A percentile compares a stretch with the other conserved stretches of the same genome.
phyloP scores from a whole-genome alignment of 768 basidiomycete genomes.

The Trametes cinnabarina region DNA sequence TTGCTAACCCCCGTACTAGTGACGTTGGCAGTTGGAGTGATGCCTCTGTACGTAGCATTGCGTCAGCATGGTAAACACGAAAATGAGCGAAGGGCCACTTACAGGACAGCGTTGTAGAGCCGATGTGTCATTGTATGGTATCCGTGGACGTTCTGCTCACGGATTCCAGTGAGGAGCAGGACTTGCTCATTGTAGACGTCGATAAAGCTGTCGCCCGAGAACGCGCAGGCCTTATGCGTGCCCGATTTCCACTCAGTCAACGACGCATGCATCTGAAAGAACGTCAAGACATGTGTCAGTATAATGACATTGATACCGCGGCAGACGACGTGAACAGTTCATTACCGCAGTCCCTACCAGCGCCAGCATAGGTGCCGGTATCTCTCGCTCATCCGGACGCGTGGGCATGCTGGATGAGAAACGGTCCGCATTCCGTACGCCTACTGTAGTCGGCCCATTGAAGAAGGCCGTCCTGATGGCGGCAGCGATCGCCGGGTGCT shows the following conservation, averaged over 20 bases:
- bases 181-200: constrained; percentile 13
- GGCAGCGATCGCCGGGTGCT: neutral
- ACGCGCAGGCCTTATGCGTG: neutral
- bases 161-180: neutral
- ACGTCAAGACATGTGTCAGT: neutral
- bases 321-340: too few relatives aligned
- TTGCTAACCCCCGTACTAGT: too few relatives aligned
- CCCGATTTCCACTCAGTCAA: constrained; percentile 1
- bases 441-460: neutral
- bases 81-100: neutral
- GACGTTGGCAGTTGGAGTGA: too few relatives aligned
- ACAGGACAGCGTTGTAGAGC: constrained; percentile 8
- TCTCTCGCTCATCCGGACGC: constrained; percentile 5
- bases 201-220: constrained; percentile 3
- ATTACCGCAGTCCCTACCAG: constrained; percentile 9
- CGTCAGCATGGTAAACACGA: too few relatives aligned
- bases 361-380: constrained; percentile 5
- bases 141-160: neutral
- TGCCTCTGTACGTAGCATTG: too few relatives aligned
- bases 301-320: neutral
- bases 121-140: constrained; percentile 11
- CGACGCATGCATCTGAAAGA: constrained; percentile 7
- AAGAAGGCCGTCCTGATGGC: neutral
- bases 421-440: neutral
- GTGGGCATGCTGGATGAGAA: neutral